Evolutionary conservation across 2,329 filamentous ascomycete species (phyloP), one percentile per base, ranked within the genome.

Genomic region (Delphinella strobiligena): DNA sequence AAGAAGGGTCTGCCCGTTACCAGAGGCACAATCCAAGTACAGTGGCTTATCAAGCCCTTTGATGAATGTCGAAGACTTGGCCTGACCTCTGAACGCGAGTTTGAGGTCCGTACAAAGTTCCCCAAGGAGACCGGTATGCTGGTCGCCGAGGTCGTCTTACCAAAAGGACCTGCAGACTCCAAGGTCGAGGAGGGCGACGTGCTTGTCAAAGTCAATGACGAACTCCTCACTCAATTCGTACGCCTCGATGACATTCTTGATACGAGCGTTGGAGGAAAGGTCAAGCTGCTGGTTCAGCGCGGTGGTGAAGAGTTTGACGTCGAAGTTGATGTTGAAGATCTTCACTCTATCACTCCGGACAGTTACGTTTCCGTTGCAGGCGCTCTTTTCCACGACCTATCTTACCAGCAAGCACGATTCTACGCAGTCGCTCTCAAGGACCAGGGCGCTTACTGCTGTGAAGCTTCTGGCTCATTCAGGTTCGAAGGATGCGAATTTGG

Each of bases 11-110:
- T 79, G 50, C 74, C 74, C 2, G 80, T 98, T 38, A 78, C 80
- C n/a, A 75, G 91, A 51, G 91, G 91, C 35, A 93, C 91, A n/a
- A 93, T 98, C 36, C 91, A 98, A 62, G 93, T 86, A 46, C 91
- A 98, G 59, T 98, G 93, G 73, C 73, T 96, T 38, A 74, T 98
- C 46, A 96, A 96, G 61, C 86, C 91, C 0, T 98, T 98, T 52
- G 93, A 98, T 51, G 93, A 98, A 60, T 96, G 91, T 60, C 79
- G 89, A 40, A 75, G 91, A 44, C 69, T 98, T 9, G 91, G 91
- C 5, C 68, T 98, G 44, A 85, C 76, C 2, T 72, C 87, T 0
- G 74, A 86, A 37, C 93, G 86, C 79, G 91, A 98, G 66, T 80
- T 83, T 29, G 78, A 80, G 41, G 78, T 93, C 47, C 80, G 91